Conservation (phyloP, 495 filamentous ascomycete genomes). For the Sordaria brevicollis region DNA sequence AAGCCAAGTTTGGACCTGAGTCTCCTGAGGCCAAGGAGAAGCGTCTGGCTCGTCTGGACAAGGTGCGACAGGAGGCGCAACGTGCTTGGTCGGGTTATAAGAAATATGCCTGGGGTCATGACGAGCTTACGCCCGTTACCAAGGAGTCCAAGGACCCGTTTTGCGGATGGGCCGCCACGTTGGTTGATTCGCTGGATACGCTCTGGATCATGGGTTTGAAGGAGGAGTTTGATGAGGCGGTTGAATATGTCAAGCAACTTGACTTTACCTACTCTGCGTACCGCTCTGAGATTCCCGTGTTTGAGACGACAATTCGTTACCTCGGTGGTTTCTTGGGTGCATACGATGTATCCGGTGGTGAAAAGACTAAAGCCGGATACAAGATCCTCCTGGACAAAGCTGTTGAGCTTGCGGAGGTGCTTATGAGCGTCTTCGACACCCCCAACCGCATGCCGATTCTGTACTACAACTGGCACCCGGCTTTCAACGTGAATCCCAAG, state of each 20-base stretch:
- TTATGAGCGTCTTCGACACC: slow-evolving; percentile 91
- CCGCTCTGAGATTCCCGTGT: slow-evolving; percentile 57
- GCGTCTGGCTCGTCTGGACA: slow-evolving; percentile 51
- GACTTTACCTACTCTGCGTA: slow-evolving; percentile 74
- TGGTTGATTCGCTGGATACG: slow-evolving; percentile 90
- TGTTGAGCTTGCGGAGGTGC: slow-evolving; percentile 72
- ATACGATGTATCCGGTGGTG: slow-evolving; percentile 65
- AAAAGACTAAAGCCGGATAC: slow-evolving; percentile 29
- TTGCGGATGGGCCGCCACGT: slow-evolving; percentile 86
- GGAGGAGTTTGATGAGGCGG: slow-evolving; percentile 80
- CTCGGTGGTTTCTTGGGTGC: slow-evolving; percentile 75
- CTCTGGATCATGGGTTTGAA: slow-evolving; percentile 93
- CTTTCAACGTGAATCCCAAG: slow-evolving; percentile 52
- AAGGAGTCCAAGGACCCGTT: slow-evolving; percentile 63
- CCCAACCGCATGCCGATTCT: slow-evolving; percentile 91
- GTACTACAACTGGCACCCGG: slow-evolving; percentile 75
- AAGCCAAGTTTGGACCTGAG: slow-evolving; percentile 59
- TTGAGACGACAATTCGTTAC: slow-evolving; percentile 84
- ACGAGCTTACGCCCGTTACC: slow-evolving; percentile 68
- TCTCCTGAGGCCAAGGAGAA: slow-evolving; percentile 46
- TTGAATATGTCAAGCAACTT: slow-evolving; percentile 64
- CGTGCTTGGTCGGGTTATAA: slow-evolving; percentile 81
- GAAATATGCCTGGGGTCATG: slow-evolving; percentile 69
- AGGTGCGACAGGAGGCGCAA: slow-evolving; percentile 66
- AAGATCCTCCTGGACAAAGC: slow-evolving; percentile 72